A percentile compares a stretch with the other conserved stretches of the same genome.
phyloP scores from a whole-genome alignment of 1,284 basidiomycete genomes.

The Lentinula novae-zelandiae region DNA sequence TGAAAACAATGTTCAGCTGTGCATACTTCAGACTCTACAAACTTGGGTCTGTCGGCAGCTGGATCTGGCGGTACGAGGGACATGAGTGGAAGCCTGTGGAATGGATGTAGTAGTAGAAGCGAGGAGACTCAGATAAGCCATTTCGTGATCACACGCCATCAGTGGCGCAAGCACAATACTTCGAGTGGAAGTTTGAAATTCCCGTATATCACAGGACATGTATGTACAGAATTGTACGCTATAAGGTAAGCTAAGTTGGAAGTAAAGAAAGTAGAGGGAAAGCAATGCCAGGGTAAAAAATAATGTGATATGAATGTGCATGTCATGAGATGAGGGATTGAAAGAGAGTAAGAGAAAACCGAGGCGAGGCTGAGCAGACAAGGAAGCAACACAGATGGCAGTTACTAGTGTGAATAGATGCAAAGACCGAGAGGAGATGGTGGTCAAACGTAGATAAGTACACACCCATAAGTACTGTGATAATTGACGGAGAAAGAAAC shows the following conservation, averaged over 20 bases:
- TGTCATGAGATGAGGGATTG: constrained; percentile 8
- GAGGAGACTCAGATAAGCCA: not conserved
- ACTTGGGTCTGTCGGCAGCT: constrained; percentile 22
- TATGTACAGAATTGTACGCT: constrained; percentile 28
- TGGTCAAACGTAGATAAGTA: not conserved
- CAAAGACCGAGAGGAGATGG: not conserved
- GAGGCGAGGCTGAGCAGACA: constrained; percentile 14
- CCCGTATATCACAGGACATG: constrained; percentile 25
- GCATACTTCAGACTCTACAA: constrained; percentile 37
- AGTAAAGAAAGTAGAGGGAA: constrained; percentile 16
- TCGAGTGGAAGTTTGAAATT: not conserved
- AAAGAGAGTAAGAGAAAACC: constrained; percentile 15
- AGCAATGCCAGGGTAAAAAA: constrained; percentile 6
- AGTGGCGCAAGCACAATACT: not conserved
- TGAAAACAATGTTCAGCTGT: constrained; percentile 71
- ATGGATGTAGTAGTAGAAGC: not conserved
- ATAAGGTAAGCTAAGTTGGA: not conserved
- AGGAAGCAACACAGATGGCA: constrained; percentile 13
- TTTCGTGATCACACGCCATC: not conserved
- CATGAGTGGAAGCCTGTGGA: constrained; percentile 30
- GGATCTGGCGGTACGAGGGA: constrained; percentile 45
- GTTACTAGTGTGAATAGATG: constrained; percentile 12
- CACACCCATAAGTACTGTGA: constrained; percentile 5
- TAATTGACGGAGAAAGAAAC: constrained; percentile 11
- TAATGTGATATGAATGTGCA: constrained; percentile 11